These are phyloP conservation scores for Hyaloscypha variabilis DNA, from an alignment of 495 filamentous ascomycete genomes.

Conservation along the genomic window DNA sequence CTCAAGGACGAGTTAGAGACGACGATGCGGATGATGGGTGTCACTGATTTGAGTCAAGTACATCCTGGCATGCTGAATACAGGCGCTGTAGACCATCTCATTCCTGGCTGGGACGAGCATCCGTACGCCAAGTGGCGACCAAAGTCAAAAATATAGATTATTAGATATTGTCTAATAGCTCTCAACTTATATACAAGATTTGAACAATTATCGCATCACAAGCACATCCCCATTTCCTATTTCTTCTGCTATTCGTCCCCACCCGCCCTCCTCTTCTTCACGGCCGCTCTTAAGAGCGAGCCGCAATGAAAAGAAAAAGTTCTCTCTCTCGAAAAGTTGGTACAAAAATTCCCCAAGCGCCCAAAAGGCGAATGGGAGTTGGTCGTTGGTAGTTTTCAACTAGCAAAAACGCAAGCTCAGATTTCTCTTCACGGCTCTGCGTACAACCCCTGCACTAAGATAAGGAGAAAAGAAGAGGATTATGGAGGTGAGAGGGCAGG, in stretches of 20 bases:
- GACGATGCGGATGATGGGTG: conserved; percentile 77
- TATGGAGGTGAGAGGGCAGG: not conserved
- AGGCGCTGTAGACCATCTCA: conserved; percentile 67
- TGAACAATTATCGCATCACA: not conserved
- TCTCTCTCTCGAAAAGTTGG: not conserved
- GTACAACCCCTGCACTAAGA: conserved; percentile 8
- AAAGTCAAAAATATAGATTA: conserved; percentile 24
- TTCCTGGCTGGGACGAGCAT: conserved; percentile 58
- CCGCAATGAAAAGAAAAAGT: not conserved
- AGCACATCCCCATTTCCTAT: not conserved
- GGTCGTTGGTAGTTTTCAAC: conserved; percentile 8
- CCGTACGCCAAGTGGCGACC: conserved; percentile 61
- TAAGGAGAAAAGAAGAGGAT: not conserved
- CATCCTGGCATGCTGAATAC: conserved; percentile 74
- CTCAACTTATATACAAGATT: not conserved
- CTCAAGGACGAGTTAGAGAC: conserved; percentile 77
- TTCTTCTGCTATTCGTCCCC: not conserved
- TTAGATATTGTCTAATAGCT: not conserved
- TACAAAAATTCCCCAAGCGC: not conserved
- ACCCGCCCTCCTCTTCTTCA: not conserved
- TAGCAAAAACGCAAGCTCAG: conserved; percentile 10
- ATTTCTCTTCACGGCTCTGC: not conserved
- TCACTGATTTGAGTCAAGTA: conserved; percentile 71
- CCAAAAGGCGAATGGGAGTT: not conserved
- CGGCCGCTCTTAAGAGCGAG: not conserved